Evolutionary conservation across 1,284 basidiomycete species (phyloP), one percentile per base, ranked within the genome.

Genomic region (Bondarzewia mesenterica): DNA sequence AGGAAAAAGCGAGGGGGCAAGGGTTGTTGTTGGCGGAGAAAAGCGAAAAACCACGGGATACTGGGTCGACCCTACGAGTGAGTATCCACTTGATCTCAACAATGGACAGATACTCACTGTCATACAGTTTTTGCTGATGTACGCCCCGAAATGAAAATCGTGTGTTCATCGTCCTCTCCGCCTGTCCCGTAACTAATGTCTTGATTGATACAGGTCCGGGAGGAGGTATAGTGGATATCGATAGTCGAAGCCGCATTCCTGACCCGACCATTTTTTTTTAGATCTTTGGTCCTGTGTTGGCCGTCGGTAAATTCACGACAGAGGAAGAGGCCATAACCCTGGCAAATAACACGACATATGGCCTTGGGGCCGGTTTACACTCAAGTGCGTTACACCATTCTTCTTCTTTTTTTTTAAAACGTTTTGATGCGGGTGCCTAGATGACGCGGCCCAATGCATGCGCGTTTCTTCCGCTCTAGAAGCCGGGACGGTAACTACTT

Each of bases 231-330:
- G 48, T 22, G 20, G 1, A 7, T 18, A 18, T 4, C 38, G n/a
- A n/a, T n/a, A n/a, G n/a, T n/a, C n/a, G n/a, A n/a, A n/a, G n/a
- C n/a, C n/a, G n/a, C n/a, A n/a, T n/a, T n/a, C n/a, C 16, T 7
- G 5, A 16, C 15, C 3, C 18, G 15, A 10, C 47, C 44, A 48
- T 27, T 20, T 35, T 44, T 50, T 49, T 25, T 48, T 29, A 92
- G 80, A 92, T 92, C 44, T 93, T 93, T 64, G 90, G 89, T 1
- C 89, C 89, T 12, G 90, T 94, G 2, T 74, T 92, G 20, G 72
- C 78, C 20, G 76, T 93, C 35, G 85, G 82, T 37, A 78, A 71
- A 51, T 95, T 95, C 69, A 76, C 75, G 52, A 84, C 83, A 6
- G 89, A 93, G 64, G 83, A 82, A 50, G 85, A 91, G 58, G 89